Evolutionary conservation across 805 yeast genomes (phyloP).

Genomic region (Nakazawaea molendinolei): DNA sequence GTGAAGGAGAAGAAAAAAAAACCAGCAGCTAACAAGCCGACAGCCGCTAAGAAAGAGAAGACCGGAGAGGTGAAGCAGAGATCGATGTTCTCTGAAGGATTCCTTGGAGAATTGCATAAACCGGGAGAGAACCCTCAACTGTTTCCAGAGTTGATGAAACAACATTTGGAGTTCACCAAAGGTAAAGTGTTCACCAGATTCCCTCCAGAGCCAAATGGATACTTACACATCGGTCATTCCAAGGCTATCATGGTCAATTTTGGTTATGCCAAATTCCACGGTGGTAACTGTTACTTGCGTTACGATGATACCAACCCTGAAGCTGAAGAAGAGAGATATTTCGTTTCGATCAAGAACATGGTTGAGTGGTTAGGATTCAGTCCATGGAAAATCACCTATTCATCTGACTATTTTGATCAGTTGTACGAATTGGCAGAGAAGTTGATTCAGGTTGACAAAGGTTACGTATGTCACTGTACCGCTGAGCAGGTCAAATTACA

Average conservation of each 20-base stretch:
- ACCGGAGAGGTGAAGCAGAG: constrained; percentile 29
- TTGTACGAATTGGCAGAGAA: constrained; percentile 85
- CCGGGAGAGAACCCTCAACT: constrained; percentile 94
- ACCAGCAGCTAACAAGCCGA: constrained; percentile 25
- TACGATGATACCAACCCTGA: constrained; percentile 98
- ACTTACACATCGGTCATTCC: constrained; percentile 94
- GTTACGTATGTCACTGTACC: constrained; percentile 91
- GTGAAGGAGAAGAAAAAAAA: constrained; percentile 70
- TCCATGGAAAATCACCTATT: constrained; percentile 93
- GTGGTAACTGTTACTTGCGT: constrained; percentile 86
- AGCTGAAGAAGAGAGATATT: constrained; percentile 92
- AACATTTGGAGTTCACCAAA: constrained; percentile 69
- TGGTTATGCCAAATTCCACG: constrained; percentile 87
- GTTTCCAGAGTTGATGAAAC: constrained; percentile 75
- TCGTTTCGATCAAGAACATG: constrained; percentile 76
- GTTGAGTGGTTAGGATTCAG: constrained; percentile 89
- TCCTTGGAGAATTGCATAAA: constrained; percentile 88
- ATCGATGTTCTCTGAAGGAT: constrained; percentile 93
- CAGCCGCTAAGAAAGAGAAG: constrained; percentile 19
- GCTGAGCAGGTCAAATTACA: constrained; percentile 84
- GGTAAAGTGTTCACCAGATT: constrained; percentile 90
- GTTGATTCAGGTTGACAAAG: constrained; percentile 63
- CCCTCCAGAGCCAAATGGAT: constrained; percentile 99
- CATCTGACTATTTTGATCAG: constrained; percentile 90
- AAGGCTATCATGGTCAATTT: constrained; percentile 97